Conservation (phyloP, 139 green algal species). For the Pleodorina starrii region DNA sequence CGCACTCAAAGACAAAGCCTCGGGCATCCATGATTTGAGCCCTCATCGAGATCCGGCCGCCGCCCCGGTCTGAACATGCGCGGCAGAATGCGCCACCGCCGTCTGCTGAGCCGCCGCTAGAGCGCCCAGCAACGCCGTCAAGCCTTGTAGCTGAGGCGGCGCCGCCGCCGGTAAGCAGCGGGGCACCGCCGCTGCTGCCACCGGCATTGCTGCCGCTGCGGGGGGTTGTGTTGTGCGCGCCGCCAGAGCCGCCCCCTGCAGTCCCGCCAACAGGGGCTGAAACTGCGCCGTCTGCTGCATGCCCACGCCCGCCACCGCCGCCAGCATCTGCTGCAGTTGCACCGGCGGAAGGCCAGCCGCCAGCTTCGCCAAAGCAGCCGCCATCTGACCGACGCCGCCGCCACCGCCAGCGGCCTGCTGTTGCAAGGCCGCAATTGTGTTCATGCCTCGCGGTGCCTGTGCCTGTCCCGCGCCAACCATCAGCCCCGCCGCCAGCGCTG, state of each 20-base stretch:
- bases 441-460: not conserved
- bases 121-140: not conserved
- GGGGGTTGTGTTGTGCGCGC: not conserved
- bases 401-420: not conserved
- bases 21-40: too few species aligned
- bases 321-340: slow-evolving; percentile 12
- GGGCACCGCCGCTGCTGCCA: not conserved
- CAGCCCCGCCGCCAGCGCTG: not conserved
- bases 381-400: not conserved
- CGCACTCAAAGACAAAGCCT: too few species aligned
- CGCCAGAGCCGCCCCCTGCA: not conserved
- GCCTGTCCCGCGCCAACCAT: not conserved
- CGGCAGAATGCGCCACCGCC: too few species aligned
- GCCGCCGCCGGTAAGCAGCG: not conserved
- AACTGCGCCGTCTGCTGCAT: not conserved
- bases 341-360: not conserved
- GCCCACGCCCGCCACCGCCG: not conserved
- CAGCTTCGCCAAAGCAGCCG: not conserved
- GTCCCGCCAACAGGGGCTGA: not conserved
- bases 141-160: not conserved
- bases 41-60: too few species aligned
- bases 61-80: too few species aligned
- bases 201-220: not conserved
- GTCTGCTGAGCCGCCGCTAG: not conserved
- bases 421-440: not conserved